Evolutionary conservation across 306 rosid species (phyloP).

Genomic region (Cajanus cajan): DNA sequence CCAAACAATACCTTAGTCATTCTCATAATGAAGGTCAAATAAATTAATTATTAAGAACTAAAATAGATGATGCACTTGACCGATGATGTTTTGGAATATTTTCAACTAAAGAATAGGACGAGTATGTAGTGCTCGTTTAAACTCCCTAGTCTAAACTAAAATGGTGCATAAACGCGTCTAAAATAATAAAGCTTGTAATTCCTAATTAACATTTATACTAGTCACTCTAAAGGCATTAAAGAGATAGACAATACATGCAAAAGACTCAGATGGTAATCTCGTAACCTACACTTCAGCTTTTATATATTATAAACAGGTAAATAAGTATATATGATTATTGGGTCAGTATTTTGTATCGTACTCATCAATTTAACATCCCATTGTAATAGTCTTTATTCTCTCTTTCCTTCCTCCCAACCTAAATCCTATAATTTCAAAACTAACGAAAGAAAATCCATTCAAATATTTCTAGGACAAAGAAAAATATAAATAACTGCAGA

Average conservation of each 20-base stretch:
- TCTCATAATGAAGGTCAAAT: background rate
- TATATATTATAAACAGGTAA: background rate
- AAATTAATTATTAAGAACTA: background rate
- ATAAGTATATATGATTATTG: background rate
- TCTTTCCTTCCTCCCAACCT: background rate
- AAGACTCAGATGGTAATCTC: no score
- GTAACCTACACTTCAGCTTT: no score
- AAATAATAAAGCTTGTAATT: background rate
- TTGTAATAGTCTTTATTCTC: background rate
- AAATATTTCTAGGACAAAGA: background rate
- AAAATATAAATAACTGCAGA: background rate
- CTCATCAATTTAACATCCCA: background rate
- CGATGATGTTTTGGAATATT: background rate
- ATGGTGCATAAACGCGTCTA: background rate
- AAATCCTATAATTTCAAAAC: background rate
- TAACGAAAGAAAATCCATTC: background rate
- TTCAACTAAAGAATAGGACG: background rate
- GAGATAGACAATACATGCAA: background rate
- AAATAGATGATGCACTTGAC: background rate
- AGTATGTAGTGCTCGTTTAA: background rate
- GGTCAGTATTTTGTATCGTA: background rate
- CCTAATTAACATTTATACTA: background rate
- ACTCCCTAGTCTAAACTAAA: background rate
- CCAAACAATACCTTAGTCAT: background rate
- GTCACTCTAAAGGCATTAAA: background rate